These are phyloP conservation scores for Lichtheimia hyalospora DNA, from an alignment of 371 early-diverging fungal genomes.

Conservation along the genomic window DNA sequence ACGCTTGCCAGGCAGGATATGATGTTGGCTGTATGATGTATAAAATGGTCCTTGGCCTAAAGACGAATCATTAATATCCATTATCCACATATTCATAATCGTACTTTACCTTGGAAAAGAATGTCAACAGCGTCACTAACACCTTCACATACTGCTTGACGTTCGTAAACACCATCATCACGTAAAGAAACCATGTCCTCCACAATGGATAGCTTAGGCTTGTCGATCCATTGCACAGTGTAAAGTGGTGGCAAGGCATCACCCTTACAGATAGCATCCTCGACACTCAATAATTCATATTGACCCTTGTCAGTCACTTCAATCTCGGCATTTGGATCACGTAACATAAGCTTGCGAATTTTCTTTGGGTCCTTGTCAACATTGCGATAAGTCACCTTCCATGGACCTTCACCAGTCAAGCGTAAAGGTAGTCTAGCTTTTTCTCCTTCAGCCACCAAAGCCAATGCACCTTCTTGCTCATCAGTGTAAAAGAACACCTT, in stretches of 20 bases:
- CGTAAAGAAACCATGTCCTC: slow-evolving; percentile 24
- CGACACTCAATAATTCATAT: slow-evolving; percentile 43
- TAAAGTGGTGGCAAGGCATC: slow-evolving; percentile 37
- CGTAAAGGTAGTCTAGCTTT: slow-evolving; percentile 34
- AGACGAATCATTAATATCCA: not conserved
- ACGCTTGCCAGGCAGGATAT: slow-evolving; percentile 4
- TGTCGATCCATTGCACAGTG: slow-evolving; percentile 35
- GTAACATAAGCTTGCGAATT: slow-evolving; percentile 12
- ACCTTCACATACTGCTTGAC: slow-evolving; percentile 46
- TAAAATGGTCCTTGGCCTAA: slow-evolving; percentile 39
- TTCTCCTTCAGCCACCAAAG: slow-evolving; percentile 34
- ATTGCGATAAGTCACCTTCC: slow-evolving; percentile 41
- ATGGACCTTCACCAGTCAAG: slow-evolving; percentile 50
- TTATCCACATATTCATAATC: not conserved
- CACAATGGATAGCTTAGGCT: slow-evolving; percentile 36
- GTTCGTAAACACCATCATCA: slow-evolving; percentile 26
- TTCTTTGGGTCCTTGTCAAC: slow-evolving; percentile 26
- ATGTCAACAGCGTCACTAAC: slow-evolving; percentile 39
- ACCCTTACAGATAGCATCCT: slow-evolving; percentile 49
- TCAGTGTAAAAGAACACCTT: slow-evolving; percentile 42
- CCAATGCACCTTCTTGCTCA: slow-evolving; percentile 14
- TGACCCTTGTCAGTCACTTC: slow-evolving; percentile 31
- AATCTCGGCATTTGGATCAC: slow-evolving; percentile 48
- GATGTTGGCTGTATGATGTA: slow-evolving; percentile 30
- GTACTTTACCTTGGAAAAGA: slow-evolving; percentile 28